Evolutionary conservation across 2,329 filamentous ascomycete genomes (phyloP).

Genomic region (Torrubiella hemipterigena): DNA sequence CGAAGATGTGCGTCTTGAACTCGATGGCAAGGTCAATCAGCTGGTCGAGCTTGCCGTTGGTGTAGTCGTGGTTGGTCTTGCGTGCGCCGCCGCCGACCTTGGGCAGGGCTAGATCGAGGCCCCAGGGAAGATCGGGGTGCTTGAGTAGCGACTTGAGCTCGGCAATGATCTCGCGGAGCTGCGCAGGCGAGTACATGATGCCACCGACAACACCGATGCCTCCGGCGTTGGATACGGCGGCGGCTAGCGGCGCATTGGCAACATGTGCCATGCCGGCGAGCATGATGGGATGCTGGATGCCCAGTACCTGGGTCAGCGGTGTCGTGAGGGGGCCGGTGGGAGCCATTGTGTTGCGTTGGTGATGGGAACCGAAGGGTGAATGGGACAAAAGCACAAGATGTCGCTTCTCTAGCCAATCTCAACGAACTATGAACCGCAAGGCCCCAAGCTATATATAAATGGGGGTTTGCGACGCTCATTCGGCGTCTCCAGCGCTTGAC

Average conservation of each 20-base stretch:
- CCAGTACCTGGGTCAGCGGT: slow-evolving; percentile 65
- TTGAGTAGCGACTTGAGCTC: slow-evolving; percentile 70
- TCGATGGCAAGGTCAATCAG: slow-evolving; percentile 78
- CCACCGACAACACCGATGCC: slow-evolving; percentile 68
- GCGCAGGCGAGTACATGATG: slow-evolving; percentile 58
- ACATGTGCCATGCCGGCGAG: slow-evolving; percentile 91
- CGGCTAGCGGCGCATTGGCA: slow-evolving; percentile 65
- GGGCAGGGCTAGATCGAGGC: slow-evolving; percentile 81
- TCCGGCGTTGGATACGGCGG: slow-evolving; percentile 80
- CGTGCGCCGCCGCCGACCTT: slow-evolving; percentile 76
- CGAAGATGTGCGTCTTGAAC: slow-evolving; percentile 75
- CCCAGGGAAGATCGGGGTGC: slow-evolving; percentile 64
- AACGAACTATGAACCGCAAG: too few species aligned
- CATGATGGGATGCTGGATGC: slow-evolving; percentile 78
- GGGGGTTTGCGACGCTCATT: too few species aligned
- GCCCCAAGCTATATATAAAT: too few species aligned
- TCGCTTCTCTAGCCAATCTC: too few species aligned
- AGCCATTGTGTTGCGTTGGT: slow-evolving; percentile 1
- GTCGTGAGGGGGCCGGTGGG: slow-evolving; percentile 52
- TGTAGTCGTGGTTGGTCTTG: slow-evolving; percentile 94
- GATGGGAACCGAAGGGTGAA: too few species aligned
- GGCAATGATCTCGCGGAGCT: slow-evolving; percentile 69
- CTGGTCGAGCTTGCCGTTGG: slow-evolving; percentile 75
- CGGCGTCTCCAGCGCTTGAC: too few species aligned
- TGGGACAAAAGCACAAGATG: too few species aligned